Percentiles rank a stretch among this genome's conserved stretches.
Evolutionary conservation across 441 rosid genomes (phyloP).

Genomic region (Sinapis alba): DNA sequence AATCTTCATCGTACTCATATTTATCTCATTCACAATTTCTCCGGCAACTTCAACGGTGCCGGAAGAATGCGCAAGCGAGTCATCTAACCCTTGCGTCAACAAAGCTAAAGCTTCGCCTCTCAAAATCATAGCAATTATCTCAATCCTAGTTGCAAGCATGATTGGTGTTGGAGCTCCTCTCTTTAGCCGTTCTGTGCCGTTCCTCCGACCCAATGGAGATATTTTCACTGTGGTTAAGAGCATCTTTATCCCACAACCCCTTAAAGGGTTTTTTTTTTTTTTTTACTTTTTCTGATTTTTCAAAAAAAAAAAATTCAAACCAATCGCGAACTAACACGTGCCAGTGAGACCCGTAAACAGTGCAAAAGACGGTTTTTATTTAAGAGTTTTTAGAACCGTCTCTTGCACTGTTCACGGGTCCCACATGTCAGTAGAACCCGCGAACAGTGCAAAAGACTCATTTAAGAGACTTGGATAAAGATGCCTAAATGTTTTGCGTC

Average conservation of each 20-base stretch:
- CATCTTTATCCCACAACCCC: too few species aligned
- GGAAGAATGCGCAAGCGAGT: slow-evolving; percentile 37
- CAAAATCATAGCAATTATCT: slow-evolving; percentile 52
- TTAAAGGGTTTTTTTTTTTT: too few species aligned
- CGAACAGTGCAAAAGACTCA: too few species aligned
- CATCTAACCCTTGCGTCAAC: slow-evolving; percentile 41
- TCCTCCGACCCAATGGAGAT: slow-evolving; percentile 48
- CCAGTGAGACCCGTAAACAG: too few species aligned
- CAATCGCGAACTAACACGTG: too few species aligned
- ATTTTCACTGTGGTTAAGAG: slow-evolving; percentile 47
- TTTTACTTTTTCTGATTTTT: too few species aligned
- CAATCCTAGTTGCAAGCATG: slow-evolving; percentile 51
- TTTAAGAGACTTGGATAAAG: too few species aligned
- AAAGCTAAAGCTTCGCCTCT: slow-evolving; percentile 49
- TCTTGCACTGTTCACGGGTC: too few species aligned
- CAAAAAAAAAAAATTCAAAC: too few species aligned
- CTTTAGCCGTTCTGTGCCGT: slow-evolving; percentile 43
- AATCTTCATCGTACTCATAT: slow-evolving; percentile 37
- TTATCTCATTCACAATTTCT: slow-evolving; percentile 38
- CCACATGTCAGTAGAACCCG: too few species aligned
- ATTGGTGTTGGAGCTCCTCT: slow-evolving; percentile 55
- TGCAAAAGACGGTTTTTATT: too few species aligned
- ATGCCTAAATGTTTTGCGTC: slow-evolving; percentile 57
- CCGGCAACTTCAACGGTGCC: slow-evolving; percentile 36
- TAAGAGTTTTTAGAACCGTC: too few species aligned